Base-by-base conservation (phyloP, 495 filamentous ascomycete genomes). In the Aspergillus coremiiformis region DNA sequence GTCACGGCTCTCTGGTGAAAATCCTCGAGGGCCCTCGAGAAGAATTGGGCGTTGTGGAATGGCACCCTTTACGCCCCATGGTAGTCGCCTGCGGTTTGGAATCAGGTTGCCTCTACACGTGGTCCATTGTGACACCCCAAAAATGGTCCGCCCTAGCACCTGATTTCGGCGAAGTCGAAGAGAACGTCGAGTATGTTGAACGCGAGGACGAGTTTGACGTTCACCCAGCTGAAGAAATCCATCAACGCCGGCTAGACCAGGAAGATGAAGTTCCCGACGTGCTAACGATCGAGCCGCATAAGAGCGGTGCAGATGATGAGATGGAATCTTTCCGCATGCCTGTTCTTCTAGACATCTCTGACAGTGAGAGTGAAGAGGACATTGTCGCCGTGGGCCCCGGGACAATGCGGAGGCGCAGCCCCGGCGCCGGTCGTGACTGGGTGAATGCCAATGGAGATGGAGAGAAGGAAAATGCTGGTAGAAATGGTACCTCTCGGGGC, bases 191-290 rank as follows among this genome's bases (percentile, higher is more conserved):
- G 68, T 97, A 97, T 62, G 78, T 92, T 32, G 93, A 99, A 65
- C 79, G 80, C 23, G 93, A 97, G 70, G 94, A 97, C 61, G 93
- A 99, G 60, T 99, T 97, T 57, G 93, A 99, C 62, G 92, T 97
- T 51, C 92, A 96, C 59, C 91, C 91, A 0, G 85, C 90, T 21
- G 91, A 95, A 63, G 93, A 97, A 66, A 86, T 96, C 15, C 87
- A 94, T 59, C 94, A 95, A 65, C 84, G 90, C 14, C 78, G 89
- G 22, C 73, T 96, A 4, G 90, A 96, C 62, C 73, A 84, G 41
- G 93, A 99, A 65, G 90, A 95, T 62, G 87, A 92, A 55, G 82
- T 85, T 44, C 83, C 96, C 1, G 94, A 99, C 61, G 89, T 93
- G 0, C 67, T 96, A 39, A 89, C 85, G 0, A 71, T 88, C 39